Evolutionary conservation across 176 grass and related monocot genomes (phyloP).

Genomic region (Ampelocalamus luodianensis): DNA sequence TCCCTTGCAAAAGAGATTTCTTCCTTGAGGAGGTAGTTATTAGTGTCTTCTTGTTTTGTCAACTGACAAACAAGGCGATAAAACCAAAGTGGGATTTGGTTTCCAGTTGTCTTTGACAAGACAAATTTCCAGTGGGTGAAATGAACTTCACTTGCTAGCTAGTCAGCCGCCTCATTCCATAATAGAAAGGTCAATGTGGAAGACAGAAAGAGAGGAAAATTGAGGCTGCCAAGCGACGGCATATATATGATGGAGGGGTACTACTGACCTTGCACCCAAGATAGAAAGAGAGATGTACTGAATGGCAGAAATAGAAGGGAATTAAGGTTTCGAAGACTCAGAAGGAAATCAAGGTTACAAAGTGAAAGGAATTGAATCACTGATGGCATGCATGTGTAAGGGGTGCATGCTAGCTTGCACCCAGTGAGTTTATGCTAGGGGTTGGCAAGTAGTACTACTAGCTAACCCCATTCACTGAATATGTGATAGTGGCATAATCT

Average conservation of each 20-base stretch:
- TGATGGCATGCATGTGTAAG: background rate
- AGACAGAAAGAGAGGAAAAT: background rate
- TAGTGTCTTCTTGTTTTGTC: background rate
- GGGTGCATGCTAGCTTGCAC: background rate
- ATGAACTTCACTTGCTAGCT: background rate
- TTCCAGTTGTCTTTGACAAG: background rate
- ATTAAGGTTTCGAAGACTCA: background rate
- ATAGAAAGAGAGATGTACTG: background rate
- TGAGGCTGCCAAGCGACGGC: background rate
- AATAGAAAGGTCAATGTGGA: background rate
- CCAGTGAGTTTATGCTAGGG: background rate
- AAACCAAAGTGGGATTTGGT: background rate
- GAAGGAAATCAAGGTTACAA: background rate
- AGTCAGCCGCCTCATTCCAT: background rate
- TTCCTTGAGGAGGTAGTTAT: background rate
- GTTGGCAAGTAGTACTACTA: background rate
- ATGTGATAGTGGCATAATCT: no score
- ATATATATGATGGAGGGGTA: background rate
- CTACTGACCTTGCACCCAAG: no score
- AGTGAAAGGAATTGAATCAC: background rate
- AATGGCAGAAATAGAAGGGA: background rate
- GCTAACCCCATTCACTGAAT: no score
- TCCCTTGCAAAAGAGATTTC: no score
- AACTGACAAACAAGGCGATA: background rate
- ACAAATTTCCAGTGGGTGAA: background rate